phyloP scores from a whole-genome alignment of 345 rosid species.

The Gossypium mustelinum region DNA sequence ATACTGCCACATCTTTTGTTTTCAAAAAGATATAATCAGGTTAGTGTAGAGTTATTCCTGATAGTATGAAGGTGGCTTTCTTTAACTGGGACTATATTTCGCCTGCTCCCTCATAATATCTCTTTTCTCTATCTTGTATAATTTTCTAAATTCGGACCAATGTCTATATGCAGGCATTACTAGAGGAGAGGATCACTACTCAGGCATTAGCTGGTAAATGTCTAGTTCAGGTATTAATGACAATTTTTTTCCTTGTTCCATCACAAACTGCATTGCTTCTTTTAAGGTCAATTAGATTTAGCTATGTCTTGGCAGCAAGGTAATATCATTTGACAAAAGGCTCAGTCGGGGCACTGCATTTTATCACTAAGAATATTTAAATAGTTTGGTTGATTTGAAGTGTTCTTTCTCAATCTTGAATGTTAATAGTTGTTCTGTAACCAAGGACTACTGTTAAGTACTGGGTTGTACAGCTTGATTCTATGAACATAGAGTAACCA shows the following conservation, averaged over 20 bases:
- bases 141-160: background rate
- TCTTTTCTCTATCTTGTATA: conserved; percentile 9
- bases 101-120: background rate
- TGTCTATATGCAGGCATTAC: conserved; percentile 56
- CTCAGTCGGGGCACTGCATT: background rate
- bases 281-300: background rate
- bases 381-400: background rate
- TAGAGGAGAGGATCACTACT: conserved; percentile 87
- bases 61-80: conserved; percentile 5
- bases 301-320: background rate
- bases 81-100: conserved; percentile 3
- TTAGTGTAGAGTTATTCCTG: background rate
- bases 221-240: conserved; percentile 50
- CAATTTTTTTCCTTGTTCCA: background rate
- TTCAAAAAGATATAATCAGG: background rate
- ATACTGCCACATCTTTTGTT: background rate
- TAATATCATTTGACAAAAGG: background rate
- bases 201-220: conserved; percentile 54
- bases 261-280: background rate
- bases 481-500: background rate
- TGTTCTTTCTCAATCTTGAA: background rate
- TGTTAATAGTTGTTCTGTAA: background rate
- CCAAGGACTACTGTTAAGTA: background rate
- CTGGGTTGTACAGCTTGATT: background rate
- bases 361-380: background rate